Conservation (phyloP, 139 green algal genomes). For the Chlorella vulgaris region DNA sequence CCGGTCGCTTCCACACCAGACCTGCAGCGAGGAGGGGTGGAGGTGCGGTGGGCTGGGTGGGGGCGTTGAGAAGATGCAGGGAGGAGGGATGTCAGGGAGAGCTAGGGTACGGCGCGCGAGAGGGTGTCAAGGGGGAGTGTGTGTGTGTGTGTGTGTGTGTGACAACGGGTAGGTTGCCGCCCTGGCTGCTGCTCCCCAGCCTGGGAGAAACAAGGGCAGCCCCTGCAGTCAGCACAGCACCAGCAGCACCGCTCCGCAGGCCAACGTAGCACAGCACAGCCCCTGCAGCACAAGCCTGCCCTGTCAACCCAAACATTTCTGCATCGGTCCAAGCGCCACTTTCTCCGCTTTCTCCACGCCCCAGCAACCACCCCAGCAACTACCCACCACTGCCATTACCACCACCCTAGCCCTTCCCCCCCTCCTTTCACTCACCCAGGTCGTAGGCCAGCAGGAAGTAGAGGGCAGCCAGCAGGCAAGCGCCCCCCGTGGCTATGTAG, state of each 20-base stretch:
- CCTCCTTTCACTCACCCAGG: background rate
- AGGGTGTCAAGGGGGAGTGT: too few species aligned
- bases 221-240: too few species aligned
- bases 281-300: background rate
- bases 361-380: too few species aligned
- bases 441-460: conserved; percentile 49
- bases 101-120: too few species aligned
- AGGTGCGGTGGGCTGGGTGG: background rate
- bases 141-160: too few species aligned
- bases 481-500: conserved; percentile 62
- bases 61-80: background rate
- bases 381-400: too few species aligned
- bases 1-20: conserved; percentile 33
- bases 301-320: background rate
- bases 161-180: too few species aligned
- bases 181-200: too few species aligned
- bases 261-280: background rate
- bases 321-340: background rate
- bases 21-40: background rate
- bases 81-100: background rate
- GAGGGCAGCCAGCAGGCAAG: conserved; percentile 41
- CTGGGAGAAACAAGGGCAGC: too few species aligned
- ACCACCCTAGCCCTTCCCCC: too few species aligned
- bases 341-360: background rate
- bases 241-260: too few species aligned